Evolutionary conservation across 1,139 yeast genomes (phyloP), one percentile per base, ranked within the genome.

Genomic region (Geotrichum bryndzae): DNA sequence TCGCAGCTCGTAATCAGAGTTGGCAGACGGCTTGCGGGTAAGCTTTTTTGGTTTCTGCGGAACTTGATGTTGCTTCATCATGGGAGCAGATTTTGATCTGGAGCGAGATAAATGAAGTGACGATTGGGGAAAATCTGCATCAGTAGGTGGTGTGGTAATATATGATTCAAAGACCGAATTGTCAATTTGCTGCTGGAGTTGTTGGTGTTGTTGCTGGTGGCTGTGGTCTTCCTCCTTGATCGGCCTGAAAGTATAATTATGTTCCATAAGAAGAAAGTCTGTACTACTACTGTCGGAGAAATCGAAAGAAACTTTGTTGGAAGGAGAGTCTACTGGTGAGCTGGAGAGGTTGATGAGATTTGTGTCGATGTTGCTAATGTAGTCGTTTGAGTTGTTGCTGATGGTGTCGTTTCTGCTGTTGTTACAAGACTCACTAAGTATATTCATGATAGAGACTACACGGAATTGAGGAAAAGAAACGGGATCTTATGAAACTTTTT

Each of bases 1-100:
- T 11, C 59, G 51, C 15, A 41, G 41, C 46, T 60, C 62, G 18
- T 60, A 60, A 29, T 55, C 61, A 45, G 33, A 27, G 48, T 41
- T 41, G 22, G 23, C 6, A 13, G 48, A 41, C 7, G 48, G 48
- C 48, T 41, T 41, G 18, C 48, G 48, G 6, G 48, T 5, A 7
- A 23, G 22, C 22, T n/a, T 41, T 41, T 41, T 41, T n/a, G 18
- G 7, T n/a, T 41, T 41, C 10, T 41, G 18, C 22, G n/a, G 48
- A n/a, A 5, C 48, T 38, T 38, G 45, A n/a, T 13, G 45, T 18
- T 41, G 48, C 22, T 41, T 41, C 48, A n/a, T 23, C 48, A 5
- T 2, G 18, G 48, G 23, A 5, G 10, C 48, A 2, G 48, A 41
- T 41, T 41, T n/a, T 6, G 23, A 41, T 41, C 18, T n/a, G 18